These are phyloP conservation scores for Bryopsis sp. DNA, from an alignment of 139 green algal genomes.

Conservation along the genomic window DNA sequence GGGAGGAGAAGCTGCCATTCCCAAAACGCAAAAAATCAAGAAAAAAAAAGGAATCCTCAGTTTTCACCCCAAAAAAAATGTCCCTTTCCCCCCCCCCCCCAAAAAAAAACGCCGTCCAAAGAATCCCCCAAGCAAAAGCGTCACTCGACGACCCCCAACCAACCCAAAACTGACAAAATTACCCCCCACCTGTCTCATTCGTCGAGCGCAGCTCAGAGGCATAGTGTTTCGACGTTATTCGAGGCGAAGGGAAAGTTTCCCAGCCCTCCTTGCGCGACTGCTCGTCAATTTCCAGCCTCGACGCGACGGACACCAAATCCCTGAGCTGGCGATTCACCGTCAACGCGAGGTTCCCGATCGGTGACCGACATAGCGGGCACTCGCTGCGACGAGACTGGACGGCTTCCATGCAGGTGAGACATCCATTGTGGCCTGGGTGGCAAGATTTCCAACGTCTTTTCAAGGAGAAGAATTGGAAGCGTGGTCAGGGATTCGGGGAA, in stretches of 20 bases:
- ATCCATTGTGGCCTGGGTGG: conserved; percentile 54
- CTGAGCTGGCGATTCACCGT: conserved; percentile 46
- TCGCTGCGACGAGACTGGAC: conserved; percentile 36
- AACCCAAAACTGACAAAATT: no score
- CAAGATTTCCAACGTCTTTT: not conserved
- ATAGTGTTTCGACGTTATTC: conserved; percentile 29
- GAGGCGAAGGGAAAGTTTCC: conserved; percentile 46
- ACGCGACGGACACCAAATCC: conserved; percentile 44
- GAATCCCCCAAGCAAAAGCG: no score
- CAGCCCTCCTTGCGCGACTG: conserved; percentile 38
- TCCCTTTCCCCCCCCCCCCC: no score
- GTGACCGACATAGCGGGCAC: conserved; percentile 50
- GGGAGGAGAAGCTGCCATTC: not conserved
- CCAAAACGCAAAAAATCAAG: no score
- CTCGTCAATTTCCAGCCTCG: conserved; percentile 44
- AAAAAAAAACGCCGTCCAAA: no score
- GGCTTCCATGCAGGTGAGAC: conserved; percentile 42
- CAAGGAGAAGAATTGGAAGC: not conserved
- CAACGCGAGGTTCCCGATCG: conserved; percentile 32
- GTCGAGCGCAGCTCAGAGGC: conserved; percentile 23
- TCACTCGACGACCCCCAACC: no score
- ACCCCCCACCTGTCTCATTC: no score
- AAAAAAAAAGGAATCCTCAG: no score
- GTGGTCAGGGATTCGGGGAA: not conserved
- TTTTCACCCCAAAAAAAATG: no score